These are phyloP conservation scores for Penicillium polonicum DNA, from an alignment of 2,329 filamentous ascomycete genomes.

Conservation along the genomic window DNA sequence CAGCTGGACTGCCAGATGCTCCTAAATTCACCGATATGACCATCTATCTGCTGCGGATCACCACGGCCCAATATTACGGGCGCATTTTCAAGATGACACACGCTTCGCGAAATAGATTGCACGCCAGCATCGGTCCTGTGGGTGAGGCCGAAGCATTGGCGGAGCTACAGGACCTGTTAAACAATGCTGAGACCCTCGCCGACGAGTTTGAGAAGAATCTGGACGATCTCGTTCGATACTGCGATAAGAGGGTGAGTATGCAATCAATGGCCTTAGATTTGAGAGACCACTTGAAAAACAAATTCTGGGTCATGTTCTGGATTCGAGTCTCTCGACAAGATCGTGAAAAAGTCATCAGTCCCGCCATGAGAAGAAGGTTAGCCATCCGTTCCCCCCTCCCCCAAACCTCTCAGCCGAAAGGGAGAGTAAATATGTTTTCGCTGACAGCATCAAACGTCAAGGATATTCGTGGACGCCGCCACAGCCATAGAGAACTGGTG, in stretches of 20 bases:
- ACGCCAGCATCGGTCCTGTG: neutral
- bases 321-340: neutral
- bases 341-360: neutral
- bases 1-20: neutral
- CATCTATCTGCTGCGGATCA: neutral
- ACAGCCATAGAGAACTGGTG: neutral
- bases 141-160: neutral
- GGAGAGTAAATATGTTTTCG: neutral
- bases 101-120: neutral
- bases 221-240: neutral
- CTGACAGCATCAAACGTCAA: neutral
- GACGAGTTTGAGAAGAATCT: neutral
- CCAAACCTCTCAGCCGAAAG: neutral
- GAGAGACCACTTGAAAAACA: neutral
- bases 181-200: neutral
- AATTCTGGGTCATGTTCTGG: neutral
- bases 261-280: neutral
- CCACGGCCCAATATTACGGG: neutral
- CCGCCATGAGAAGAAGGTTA: neutral
- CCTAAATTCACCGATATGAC: neutral
- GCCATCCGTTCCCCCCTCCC: neutral
- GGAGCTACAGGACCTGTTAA: neutral
- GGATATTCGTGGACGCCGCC: neutral
- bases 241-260: neutral
- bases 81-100: neutral